Evolutionary conservation across 225 moss, liverwort and hornwort genomes (phyloP).

Genomic region (Asterella californica): DNA sequence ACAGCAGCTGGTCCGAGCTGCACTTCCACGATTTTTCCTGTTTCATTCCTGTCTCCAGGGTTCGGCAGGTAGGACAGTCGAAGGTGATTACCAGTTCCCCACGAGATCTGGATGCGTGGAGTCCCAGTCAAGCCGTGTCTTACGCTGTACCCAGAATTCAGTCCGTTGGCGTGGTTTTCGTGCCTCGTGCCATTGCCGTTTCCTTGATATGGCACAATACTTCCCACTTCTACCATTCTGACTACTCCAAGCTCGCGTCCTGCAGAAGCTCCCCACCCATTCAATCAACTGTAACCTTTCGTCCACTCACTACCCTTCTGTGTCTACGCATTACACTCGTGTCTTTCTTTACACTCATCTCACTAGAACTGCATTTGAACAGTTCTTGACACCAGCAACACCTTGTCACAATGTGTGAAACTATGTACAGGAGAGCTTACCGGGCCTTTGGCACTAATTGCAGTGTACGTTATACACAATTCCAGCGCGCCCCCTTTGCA

Average conservation of each 20-base stretch:
- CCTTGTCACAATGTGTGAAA: neutral
- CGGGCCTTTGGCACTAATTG: too few species aligned
- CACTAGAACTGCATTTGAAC: neutral
- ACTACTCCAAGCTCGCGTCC: neutral
- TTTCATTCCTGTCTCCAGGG: slow-evolving; percentile 33
- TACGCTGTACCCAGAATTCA: slow-evolving; percentile 42
- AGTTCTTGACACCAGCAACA: neutral
- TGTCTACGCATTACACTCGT: neutral
- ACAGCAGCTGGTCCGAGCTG: slow-evolving; percentile 61
- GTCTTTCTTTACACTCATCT: neutral
- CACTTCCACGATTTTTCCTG: slow-evolving; percentile 69
- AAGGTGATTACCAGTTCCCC: slow-evolving; percentile 83
- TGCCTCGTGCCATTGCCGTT: slow-evolving; percentile 19
- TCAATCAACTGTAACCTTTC: neutral
- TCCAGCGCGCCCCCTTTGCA: too few species aligned
- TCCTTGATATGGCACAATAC: slow-evolving; percentile 29
- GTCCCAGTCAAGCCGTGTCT: slow-evolving; percentile 53
- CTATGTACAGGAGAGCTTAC: too few species aligned
- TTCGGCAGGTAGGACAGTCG: slow-evolving; percentile 62
- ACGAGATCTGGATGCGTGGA: slow-evolving; percentile 63
- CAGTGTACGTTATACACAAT: neutral
- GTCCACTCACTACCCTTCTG: neutral
- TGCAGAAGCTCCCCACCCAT: neutral
- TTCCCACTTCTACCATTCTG: slow-evolving; percentile 20
- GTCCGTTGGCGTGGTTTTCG: neutral